Conservation (phyloP, 2,329 filamentous ascomycete species). For the Uncinocarpus reesii region DNA sequence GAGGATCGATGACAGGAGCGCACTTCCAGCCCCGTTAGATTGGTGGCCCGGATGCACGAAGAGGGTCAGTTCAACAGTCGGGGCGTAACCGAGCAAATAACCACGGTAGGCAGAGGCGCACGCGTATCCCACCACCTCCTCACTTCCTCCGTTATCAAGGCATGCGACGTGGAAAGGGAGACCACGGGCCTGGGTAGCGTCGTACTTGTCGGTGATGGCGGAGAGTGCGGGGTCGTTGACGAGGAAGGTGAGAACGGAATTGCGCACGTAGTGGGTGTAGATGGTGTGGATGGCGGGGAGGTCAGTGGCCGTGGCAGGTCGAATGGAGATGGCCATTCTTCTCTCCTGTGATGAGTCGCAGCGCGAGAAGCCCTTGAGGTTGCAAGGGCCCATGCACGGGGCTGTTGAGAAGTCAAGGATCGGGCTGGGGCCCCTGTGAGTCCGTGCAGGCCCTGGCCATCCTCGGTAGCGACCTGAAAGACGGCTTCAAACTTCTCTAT, state of each 20-base stretch:
- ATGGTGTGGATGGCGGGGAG: conserved; percentile 29
- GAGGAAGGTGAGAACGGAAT: conserved; percentile 31
- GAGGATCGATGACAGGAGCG: conserved; percentile 25
- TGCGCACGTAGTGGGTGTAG: conserved; percentile 30
- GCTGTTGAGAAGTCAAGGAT: too few relatives aligned
- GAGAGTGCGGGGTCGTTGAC: conserved; percentile 22
- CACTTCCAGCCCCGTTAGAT: conserved; percentile 26
- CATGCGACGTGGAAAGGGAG: conserved; percentile 34
- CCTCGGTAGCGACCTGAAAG: not conserved
- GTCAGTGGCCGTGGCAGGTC: conserved; percentile 26
- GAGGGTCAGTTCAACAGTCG: conserved; percentile 34
- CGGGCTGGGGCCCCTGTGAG: too few relatives aligned
- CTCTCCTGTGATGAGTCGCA: too few relatives aligned
- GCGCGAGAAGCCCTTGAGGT: too few relatives aligned
- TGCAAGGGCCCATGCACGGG: too few relatives aligned
- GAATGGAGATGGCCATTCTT: conserved; percentile 25
- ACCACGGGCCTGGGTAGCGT: conserved; percentile 16
- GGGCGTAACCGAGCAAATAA: conserved; percentile 29
- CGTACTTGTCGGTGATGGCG: conserved; percentile 24
- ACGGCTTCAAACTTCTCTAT: not conserved
- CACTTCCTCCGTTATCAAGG: conserved; percentile 1
- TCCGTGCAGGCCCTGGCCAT: too few relatives aligned
- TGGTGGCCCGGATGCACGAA: conserved; percentile 31
- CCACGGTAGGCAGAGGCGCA: conserved; percentile 30
- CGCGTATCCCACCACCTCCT: conserved; percentile 23